Conservation (phyloP, 2,329 filamentous ascomycete species). For the Ceratocystis destructans region DNA sequence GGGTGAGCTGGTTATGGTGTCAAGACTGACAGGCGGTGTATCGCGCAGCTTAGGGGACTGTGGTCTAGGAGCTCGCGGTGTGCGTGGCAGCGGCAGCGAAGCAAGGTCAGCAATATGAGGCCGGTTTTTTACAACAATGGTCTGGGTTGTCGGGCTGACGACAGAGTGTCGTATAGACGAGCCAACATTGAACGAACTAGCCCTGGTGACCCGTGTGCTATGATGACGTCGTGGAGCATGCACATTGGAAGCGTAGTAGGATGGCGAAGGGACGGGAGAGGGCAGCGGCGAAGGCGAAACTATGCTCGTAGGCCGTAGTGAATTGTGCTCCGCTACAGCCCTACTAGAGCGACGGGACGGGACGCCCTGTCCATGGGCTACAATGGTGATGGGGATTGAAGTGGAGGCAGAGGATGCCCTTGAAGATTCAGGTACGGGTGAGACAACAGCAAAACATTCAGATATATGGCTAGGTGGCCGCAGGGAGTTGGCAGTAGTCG, state of each 20-base stretch:
- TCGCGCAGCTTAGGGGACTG: constrained; percentile 14
- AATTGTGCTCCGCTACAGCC: constrained; percentile 1
- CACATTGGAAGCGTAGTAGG: background rate
- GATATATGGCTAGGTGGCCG: constrained; percentile 1
- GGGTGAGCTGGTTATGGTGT: constrained; percentile 10
- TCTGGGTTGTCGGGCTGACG: background rate
- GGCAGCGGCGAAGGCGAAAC: background rate
- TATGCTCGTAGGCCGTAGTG: constrained; percentile 7
- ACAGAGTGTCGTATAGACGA: background rate
- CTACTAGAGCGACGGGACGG: constrained; percentile 6
- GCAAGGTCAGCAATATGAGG: constrained; percentile 13
- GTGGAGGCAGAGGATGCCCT: background rate
- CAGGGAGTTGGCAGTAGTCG: background rate
- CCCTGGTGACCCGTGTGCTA: constrained; percentile 7
- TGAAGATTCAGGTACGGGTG: background rate
- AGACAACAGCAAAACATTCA: constrained; percentile 2
- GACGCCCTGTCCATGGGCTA: background rate
- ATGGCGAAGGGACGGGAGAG: background rate
- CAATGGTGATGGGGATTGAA: background rate
- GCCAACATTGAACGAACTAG: background rate
- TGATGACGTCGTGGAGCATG: constrained; percentile 9
- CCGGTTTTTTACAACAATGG: background rate
- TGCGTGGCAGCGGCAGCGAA: constrained; percentile 9
- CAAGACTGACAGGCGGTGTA: constrained; percentile 20
- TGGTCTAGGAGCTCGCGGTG: background rate